Conservation (phyloP, 2,329 filamentous ascomycete genomes). For the Botrytis fragariae region DNA sequence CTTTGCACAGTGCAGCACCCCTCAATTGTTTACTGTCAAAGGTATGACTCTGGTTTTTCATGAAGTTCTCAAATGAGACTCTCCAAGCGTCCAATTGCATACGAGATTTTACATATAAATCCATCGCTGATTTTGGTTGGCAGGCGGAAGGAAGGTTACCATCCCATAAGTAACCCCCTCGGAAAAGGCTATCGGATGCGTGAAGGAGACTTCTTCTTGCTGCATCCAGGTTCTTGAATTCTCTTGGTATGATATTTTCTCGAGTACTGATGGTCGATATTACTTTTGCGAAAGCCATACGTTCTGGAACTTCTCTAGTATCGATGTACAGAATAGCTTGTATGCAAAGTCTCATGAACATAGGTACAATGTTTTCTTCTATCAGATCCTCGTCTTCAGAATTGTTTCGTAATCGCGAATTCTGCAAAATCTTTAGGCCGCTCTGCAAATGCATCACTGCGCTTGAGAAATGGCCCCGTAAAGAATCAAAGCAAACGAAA, state of each 20-base stretch:
- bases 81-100: slow-evolving; percentile 29
- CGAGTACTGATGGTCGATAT: slow-evolving; percentile 24
- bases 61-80: slow-evolving; percentile 32
- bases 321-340: slow-evolving; percentile 37
- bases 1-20: slow-evolving; percentile 35
- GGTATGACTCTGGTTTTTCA: slow-evolving; percentile 26
- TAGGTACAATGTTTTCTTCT: slow-evolving; percentile 29
- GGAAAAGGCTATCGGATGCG: slow-evolving; percentile 31
- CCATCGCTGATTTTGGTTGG: slow-evolving; percentile 25
- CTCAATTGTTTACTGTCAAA: slow-evolving; percentile 33
- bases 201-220: slow-evolving; percentile 30
- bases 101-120: slow-evolving; percentile 24
- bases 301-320: slow-evolving; percentile 26
- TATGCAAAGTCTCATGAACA: slow-evolving; percentile 33
- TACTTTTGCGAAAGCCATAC: slow-evolving; percentile 26
- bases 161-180: slow-evolving; percentile 31
- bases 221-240: slow-evolving; percentile 30
- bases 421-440: slow-evolving; percentile 34
- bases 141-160: slow-evolving; percentile 22
- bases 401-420: slow-evolving; percentile 21
- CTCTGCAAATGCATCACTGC: slow-evolving; percentile 36
- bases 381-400: slow-evolving; percentile 26
- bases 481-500: slow-evolving; percentile 36
- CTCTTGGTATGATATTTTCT: slow-evolving; percentile 24
- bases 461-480: slow-evolving; percentile 33